These are phyloP conservation scores for Podaxis sp. DNA, from an alignment of 768 basidiomycete genomes.

Conservation along the genomic window DNA sequence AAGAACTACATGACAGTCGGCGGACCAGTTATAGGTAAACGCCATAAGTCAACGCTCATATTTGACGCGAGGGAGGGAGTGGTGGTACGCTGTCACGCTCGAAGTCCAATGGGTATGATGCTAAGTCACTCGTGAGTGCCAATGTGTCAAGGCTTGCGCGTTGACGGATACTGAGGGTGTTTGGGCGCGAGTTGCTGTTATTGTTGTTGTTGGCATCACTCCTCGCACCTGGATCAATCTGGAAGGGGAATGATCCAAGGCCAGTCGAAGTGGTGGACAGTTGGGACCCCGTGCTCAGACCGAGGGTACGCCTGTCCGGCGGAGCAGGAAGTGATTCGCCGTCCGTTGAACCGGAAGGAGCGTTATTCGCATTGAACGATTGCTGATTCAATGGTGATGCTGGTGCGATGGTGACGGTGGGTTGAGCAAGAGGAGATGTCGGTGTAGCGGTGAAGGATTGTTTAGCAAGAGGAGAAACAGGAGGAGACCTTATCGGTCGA, in stretches of 20 bases:
- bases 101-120: conserved; percentile 80
- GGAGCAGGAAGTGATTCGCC: conserved; percentile 44
- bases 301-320: conserved; percentile 60
- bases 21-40: background rate
- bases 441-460: conserved; percentile 51
- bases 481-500: conserved; percentile 70
- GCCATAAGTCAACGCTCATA: background rate
- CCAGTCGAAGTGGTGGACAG: conserved; percentile 76
- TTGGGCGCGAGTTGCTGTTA: conserved; percentile 25
- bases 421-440: conserved; percentile 59
- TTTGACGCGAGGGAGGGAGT: conserved; percentile 17
- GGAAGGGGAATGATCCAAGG: conserved; percentile 85
- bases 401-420: conserved; percentile 39
- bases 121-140: conserved; percentile 77
- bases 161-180: conserved; percentile 41
- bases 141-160: conserved; percentile 86
- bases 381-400: conserved; percentile 62
- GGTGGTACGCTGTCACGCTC: conserved; percentile 46
- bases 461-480: conserved; percentile 68
- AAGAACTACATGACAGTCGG: background rate
- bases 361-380: conserved; percentile 28
- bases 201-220: conserved; percentile 23
- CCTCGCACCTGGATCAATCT: conserved; percentile 63
- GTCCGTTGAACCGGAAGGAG: conserved; percentile 14
- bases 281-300: conserved; percentile 75